Conservation (phyloP, 2,329 filamentous ascomycete genomes). For the Cladosporium sp. region DNA sequence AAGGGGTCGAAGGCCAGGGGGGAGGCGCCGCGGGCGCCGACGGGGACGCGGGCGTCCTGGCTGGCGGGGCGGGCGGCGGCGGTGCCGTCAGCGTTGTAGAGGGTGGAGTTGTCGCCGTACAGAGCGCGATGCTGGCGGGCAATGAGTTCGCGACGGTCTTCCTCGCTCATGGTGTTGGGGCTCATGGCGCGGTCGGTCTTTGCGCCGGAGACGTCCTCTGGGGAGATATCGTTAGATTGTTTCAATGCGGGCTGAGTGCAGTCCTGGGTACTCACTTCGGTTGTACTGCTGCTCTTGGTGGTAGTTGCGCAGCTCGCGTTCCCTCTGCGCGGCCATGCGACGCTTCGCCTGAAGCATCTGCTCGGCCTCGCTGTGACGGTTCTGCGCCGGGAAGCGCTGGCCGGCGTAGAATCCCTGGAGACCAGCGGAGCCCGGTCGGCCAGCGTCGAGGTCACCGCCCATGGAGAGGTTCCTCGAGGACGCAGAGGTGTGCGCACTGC, state of each 20-base stretch:
- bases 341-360: conserved; percentile 99
- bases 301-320: conserved; percentile 98
- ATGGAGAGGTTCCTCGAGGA: conserved; percentile 75
- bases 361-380: conserved; percentile 84
- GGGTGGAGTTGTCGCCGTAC: conserved; percentile 68
- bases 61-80: conserved; percentile 57
- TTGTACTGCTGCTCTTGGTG: conserved; percentile 99
- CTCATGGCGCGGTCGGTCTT: conserved; percentile 85
- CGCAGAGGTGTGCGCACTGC: conserved; percentile 45
- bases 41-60: conserved; percentile 51
- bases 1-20: conserved; percentile 73
- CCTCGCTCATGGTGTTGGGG: conserved; percentile 83
- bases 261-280: conserved; percentile 63
- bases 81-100: conserved; percentile 67
- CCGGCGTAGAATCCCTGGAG: conserved; percentile 90
- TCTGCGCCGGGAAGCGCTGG: conserved; percentile 75
- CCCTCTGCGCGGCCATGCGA: conserved; percentile 97
- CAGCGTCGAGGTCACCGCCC: conserved; percentile 69
- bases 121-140: conserved; percentile 90
- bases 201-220: conserved; percentile 31
- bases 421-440: conserved; percentile 67
- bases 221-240: not conserved
- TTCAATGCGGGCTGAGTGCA: not conserved
- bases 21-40: conserved; percentile 67
- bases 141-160: conserved; percentile 92